These are phyloP conservation scores for Collybia nuda DNA, from an alignment of 768 basidiomycete species.

Conservation along the genomic window DNA sequence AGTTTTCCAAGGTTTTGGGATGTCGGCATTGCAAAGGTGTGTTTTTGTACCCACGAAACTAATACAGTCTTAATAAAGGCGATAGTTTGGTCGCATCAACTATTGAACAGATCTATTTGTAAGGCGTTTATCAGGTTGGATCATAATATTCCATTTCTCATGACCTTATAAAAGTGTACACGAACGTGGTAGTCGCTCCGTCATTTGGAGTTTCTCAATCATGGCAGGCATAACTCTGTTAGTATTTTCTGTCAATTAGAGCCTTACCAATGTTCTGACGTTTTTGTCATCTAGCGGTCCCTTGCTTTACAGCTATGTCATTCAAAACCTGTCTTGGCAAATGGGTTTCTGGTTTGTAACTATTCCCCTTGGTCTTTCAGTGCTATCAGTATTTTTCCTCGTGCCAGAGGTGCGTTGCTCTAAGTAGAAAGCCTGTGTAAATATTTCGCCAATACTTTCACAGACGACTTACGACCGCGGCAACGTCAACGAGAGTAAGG, in stretches of 20 bases:
- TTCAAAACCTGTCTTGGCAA: conserved; percentile 40
- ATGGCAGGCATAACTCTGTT: conserved; percentile 42
- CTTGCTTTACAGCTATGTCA: conserved; percentile 46
- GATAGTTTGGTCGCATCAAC: conserved; percentile 39
- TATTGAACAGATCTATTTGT: conserved; percentile 44
- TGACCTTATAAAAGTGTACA: conserved; percentile 28
- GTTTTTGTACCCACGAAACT: neutral
- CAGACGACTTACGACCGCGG: conserved; percentile 33
- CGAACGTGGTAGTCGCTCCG: conserved; percentile 39
- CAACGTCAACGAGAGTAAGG: too few species aligned
- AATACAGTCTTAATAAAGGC: neutral
- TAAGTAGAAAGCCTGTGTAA: too few species aligned
- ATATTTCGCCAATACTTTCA: neutral
- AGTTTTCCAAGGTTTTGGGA: conserved; percentile 46
- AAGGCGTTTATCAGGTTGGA: neutral
- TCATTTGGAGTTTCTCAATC: conserved; percentile 46
- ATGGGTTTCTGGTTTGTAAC: conserved; percentile 49
- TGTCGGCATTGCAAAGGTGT: conserved; percentile 42
- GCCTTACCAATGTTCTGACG: neutral
- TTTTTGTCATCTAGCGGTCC: conserved; percentile 28
- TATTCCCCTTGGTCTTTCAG: conserved; percentile 36
- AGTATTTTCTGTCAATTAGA: conserved; percentile 7
- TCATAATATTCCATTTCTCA: neutral
- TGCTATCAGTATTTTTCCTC: conserved; percentile 39
- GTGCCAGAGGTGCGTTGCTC: conserved; percentile 36